These are phyloP conservation scores for Sideroxylon spinosum DNA, from an alignment of 179 eudicot genomes.

Conservation along the genomic window DNA sequence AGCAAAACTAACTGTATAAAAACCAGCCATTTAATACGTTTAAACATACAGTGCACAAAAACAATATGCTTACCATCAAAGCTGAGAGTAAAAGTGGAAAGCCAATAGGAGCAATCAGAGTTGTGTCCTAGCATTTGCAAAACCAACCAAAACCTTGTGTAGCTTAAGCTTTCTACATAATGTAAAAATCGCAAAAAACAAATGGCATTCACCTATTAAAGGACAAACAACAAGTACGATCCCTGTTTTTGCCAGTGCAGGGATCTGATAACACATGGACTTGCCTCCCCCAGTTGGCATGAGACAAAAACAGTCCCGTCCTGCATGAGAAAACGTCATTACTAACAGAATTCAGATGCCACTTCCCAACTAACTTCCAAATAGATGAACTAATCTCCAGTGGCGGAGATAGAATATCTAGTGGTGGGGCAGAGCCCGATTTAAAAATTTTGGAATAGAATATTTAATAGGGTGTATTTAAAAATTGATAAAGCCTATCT, in stretches of 20 bases:
- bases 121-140: constrained; percentile 41
- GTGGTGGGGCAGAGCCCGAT: too few relatives aligned
- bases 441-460: too few relatives aligned
- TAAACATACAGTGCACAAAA: background rate
- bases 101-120: constrained; percentile 20
- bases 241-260: constrained; percentile 73
- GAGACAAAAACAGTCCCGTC: constrained; percentile 92
- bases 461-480: too few relatives aligned
- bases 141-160: constrained; percentile 37
- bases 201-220: constrained; percentile 62
- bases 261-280: constrained; percentile 92
- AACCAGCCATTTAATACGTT: background rate
- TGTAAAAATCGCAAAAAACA: constrained; percentile 15
- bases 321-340: constrained; percentile 30
- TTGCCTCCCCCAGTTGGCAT: constrained; percentile 99
- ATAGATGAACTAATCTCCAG: background rate
- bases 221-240: constrained; percentile 95
- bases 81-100: constrained; percentile 35
- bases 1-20: constrained; percentile 1
- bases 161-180: constrained; percentile 24
- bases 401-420: too few relatives aligned
- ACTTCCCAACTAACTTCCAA: background rate
- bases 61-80: constrained; percentile 47
- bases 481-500: too few relatives aligned
- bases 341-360: background rate